Percentiles rank a stretch among this genome's conserved stretches.
phyloP scores from a whole-genome alignment of 768 basidiomycete genomes.

The Kwoniella botswanensis region DNA sequence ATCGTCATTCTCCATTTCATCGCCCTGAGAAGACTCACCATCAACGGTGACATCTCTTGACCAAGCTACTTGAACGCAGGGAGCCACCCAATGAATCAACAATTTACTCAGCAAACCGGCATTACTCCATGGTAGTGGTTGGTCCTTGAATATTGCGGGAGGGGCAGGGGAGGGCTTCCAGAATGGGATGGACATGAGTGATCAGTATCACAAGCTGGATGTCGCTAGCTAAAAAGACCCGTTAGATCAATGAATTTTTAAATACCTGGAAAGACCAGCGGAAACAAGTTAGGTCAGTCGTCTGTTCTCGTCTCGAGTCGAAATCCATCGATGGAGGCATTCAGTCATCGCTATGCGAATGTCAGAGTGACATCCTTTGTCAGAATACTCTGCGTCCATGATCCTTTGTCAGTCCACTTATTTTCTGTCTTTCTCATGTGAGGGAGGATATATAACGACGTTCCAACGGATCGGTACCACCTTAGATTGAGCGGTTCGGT shows the following conservation, averaged over 20 bases:
- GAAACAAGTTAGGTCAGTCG: too few species aligned
- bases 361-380: neutral
- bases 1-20: too few species aligned
- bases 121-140: constrained; percentile 23
- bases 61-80: constrained; percentile 38
- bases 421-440: neutral
- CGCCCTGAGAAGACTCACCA: constrained; percentile 5
- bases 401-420: neutral
- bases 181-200: constrained; percentile 42
- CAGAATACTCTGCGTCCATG: neutral
- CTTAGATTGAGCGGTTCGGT: too few species aligned
- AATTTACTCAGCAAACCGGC: constrained; percentile 33
- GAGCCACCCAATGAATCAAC: constrained; percentile 42
- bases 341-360: too few species aligned
- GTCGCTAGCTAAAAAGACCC: too few species aligned
- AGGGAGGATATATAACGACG: too few species aligned
- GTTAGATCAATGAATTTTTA: too few species aligned
- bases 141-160: constrained; percentile 24
- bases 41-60: constrained; percentile 38
- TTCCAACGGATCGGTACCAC: too few species aligned
- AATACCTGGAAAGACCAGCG: too few species aligned
- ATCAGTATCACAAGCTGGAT: neutral
- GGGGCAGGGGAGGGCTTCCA: constrained; percentile 35
- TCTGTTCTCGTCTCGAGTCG: too few species aligned
- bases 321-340: too few species aligned